phyloP scores from a whole-genome alignment of 371 early-diverging fungal genomes.

The Mucor indicus region DNA sequence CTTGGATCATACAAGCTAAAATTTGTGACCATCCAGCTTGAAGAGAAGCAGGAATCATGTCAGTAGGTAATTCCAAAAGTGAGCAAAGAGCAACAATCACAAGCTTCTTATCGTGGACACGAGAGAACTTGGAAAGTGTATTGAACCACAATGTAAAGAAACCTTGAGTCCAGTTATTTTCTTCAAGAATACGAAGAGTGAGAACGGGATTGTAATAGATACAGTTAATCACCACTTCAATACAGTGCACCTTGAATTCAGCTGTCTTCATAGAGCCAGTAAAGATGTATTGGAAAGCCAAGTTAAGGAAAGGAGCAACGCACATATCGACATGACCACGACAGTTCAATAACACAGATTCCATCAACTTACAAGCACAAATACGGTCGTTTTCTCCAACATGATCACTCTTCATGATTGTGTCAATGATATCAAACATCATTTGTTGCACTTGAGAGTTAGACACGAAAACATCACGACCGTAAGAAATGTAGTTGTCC shows the following conservation, averaged over 20 bases:
- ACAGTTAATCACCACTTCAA: conserved; percentile 75
- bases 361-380: conserved; percentile 74
- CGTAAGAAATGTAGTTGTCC: conserved; percentile 86
- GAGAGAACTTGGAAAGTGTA: conserved; percentile 63
- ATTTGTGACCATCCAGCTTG: conserved; percentile 73
- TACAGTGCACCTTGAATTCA: conserved; percentile 54
- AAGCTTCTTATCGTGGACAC: conserved; percentile 93
- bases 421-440: conserved; percentile 70
- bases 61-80: conserved; percentile 68
- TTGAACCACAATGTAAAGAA: conserved; percentile 85
- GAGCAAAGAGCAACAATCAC: conserved; percentile 77
- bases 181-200: conserved; percentile 76
- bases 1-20: conserved; percentile 56
- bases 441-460: conserved; percentile 61
- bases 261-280: conserved; percentile 57
- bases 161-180: conserved; percentile 67
- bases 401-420: conserved; percentile 68
- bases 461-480: conserved; percentile 64
- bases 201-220: conserved; percentile 80
- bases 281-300: conserved; percentile 66
- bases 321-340: conserved; percentile 70
- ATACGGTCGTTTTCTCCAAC: conserved; percentile 71
- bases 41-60: conserved; percentile 67
- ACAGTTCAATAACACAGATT: conserved; percentile 76
- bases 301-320: conserved; percentile 57